These are phyloP conservation scores for Capsaspora owczarzaki DNA, from an alignment of 78 protist genomes.

Conservation along the genomic window DNA sequence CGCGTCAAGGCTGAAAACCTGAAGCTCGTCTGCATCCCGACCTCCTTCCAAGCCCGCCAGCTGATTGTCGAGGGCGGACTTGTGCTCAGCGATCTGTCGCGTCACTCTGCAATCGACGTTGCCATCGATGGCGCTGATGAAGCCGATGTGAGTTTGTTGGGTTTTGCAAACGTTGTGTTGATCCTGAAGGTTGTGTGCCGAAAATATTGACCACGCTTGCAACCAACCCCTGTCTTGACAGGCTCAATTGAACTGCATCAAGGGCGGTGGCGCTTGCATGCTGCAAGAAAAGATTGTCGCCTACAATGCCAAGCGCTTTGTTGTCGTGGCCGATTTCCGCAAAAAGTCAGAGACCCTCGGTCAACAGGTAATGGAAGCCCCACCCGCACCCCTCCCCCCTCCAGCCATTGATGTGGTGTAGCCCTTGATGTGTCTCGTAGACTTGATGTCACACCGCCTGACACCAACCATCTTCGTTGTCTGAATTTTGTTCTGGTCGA, in stretches of 20 bases:
- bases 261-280: conserved; percentile 63
- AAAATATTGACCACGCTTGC: neutral
- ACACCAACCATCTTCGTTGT: neutral
- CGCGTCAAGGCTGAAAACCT: conserved; percentile 31
- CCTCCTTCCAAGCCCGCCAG: conserved; percentile 70
- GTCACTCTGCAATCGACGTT: conserved; percentile 51
- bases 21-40: conserved; percentile 58
- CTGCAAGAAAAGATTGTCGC: conserved; percentile 70
- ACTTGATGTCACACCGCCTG: neutral
- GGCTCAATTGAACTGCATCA: conserved; percentile 49
- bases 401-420: too few species aligned
- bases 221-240: too few species aligned
- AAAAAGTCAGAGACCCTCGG: conserved; percentile 55
- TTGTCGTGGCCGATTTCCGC: conserved; percentile 63
- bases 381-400: neutral
- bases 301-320: conserved; percentile 33
- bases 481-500: neutral
- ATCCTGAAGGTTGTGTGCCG: neutral
- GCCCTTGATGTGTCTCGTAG: neutral
- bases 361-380: neutral
- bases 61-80: conserved; percentile 29
- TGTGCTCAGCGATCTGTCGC: conserved; percentile 35
- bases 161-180: neutral
- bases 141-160: conserved; percentile 8
- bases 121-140: conserved; percentile 84